Evolutionary conservation across 2,329 filamentous ascomycete genomes (phyloP).

Genomic region (Cephalotrichum gorgonifer): DNA sequence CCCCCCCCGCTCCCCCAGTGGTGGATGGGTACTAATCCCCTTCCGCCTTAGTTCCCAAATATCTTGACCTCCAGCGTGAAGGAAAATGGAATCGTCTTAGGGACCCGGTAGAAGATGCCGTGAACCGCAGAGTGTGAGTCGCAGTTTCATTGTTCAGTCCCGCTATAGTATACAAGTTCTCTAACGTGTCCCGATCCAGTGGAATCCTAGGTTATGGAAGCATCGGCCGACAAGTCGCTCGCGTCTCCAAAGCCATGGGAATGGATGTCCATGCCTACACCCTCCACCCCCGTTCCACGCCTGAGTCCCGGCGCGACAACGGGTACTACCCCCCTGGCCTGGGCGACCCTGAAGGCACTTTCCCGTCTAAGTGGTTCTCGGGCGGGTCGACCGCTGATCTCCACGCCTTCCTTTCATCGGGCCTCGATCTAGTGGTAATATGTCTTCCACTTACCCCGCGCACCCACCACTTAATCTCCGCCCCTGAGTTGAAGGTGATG

Average conservation of each 20-base stretch:
- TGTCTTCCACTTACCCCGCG: slow-evolving; percentile 37
- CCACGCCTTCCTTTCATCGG: slow-evolving; percentile 38
- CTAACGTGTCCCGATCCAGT: slow-evolving; percentile 14
- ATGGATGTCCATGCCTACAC: slow-evolving; percentile 70
- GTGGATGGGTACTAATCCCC: background rate
- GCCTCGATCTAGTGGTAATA: slow-evolving; percentile 43
- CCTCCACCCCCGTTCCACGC: slow-evolving; percentile 55
- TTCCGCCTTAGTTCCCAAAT: slow-evolving; percentile 30
- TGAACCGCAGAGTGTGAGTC: slow-evolving; percentile 39
- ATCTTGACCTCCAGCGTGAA: slow-evolving; percentile 31
- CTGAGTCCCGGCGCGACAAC: slow-evolving; percentile 51
- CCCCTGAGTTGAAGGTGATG: slow-evolving; percentile 36
- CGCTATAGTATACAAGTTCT: background rate
- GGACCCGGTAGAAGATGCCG: slow-evolving; percentile 28
- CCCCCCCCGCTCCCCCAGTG: no score
- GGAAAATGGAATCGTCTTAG: slow-evolving; percentile 29
- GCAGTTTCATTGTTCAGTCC: background rate
- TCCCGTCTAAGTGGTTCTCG: slow-evolving; percentile 41
- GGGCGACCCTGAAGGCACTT: slow-evolving; percentile 36
- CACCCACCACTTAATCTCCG: slow-evolving; percentile 40
- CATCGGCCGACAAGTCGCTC: slow-evolving; percentile 42
- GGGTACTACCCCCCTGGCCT: slow-evolving; percentile 61
- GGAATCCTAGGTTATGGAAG: slow-evolving; percentile 44
- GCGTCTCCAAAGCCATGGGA: slow-evolving; percentile 53
- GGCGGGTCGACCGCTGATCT: slow-evolving; percentile 31